Evolutionary conservation across 371 early-diverging fungal species (phyloP).

Genomic region (Mucor piriformis): DNA sequence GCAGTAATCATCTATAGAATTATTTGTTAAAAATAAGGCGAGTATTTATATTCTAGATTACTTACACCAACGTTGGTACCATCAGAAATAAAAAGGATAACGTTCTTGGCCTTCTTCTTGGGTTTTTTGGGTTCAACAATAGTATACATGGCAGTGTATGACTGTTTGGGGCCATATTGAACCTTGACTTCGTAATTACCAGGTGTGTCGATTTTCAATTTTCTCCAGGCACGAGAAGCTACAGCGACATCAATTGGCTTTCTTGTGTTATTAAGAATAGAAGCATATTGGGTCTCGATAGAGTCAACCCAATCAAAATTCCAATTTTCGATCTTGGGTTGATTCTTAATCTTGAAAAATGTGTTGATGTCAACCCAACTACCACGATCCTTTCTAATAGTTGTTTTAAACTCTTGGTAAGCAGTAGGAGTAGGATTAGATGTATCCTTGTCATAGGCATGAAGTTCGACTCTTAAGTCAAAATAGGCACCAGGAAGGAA

Average conservation of each 20-base stretch:
- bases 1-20: constrained; percentile 58
- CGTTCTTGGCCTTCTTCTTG: constrained; percentile 73
- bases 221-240: constrained; percentile 60
- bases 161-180: constrained; percentile 36
- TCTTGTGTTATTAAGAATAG: constrained; percentile 32
- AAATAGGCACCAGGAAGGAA: constrained; percentile 61
- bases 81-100: constrained; percentile 75
- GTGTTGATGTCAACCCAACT: constrained; percentile 47
- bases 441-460: constrained; percentile 52
- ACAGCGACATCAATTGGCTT: constrained; percentile 56
- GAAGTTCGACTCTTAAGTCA: constrained; percentile 63
- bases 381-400: constrained; percentile 49
- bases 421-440: constrained; percentile 42
- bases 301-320: constrained; percentile 56
- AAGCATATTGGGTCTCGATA: constrained; percentile 47
- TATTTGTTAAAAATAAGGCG: not conserved
- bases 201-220: constrained; percentile 54
- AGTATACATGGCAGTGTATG: constrained; percentile 40
- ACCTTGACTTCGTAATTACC: constrained; percentile 60
- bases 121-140: constrained; percentile 50
- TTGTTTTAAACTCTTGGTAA: constrained; percentile 44
- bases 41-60: not conserved
- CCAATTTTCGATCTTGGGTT: constrained; percentile 53
- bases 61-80: constrained; percentile 65
- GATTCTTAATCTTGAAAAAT: constrained; percentile 39